Evolutionary conservation across 192 early-diverging fungal species (phyloP).

Genomic region (Umbelopsis vinacea): DNA sequence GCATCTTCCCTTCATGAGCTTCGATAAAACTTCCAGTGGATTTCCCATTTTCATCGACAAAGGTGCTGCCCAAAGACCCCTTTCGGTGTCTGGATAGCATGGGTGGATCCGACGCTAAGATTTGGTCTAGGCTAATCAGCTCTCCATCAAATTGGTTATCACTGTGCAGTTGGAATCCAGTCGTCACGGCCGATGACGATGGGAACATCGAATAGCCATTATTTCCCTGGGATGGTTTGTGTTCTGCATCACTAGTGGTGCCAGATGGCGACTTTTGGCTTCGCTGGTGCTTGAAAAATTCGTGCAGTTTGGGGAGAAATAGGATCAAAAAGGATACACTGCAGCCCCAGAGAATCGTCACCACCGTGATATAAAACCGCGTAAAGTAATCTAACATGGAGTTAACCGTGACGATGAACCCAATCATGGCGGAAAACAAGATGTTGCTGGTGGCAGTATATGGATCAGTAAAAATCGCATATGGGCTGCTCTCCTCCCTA

Average conservation of each 20-base stretch:
- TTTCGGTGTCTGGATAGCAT: conserved; percentile 8
- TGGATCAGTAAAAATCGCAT: not conserved
- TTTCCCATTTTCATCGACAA: conserved; percentile 30
- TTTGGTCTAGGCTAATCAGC: conserved; percentile 35
- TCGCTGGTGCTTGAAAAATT: conserved; percentile 37
- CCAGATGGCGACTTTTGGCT: conserved; percentile 12
- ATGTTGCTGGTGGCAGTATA: conserved; percentile 46
- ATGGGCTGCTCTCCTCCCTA: too few species aligned
- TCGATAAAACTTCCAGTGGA: conserved; percentile 31
- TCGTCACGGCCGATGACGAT: not conserved
- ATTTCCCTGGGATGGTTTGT: not conserved
- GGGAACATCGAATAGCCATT: conserved; percentile 12
- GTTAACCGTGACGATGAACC: conserved; percentile 45
- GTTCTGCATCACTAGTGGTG: not conserved
- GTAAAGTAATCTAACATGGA: conserved; percentile 47
- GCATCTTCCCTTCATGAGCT: conserved; percentile 51
- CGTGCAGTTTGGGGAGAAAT: conserved; percentile 50
- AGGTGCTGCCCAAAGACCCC: conserved; percentile 26
- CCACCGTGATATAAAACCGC: conserved; percentile 47
- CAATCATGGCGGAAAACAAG: conserved; percentile 46
- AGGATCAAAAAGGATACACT: conserved; percentile 53
- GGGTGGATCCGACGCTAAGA: conserved; percentile 26
- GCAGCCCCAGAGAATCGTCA: conserved; percentile 49
- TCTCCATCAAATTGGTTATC: conserved; percentile 18
- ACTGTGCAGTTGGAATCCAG: conserved; percentile 1